A percentile compares a stretch with the other conserved stretches of the same genome.
These are phyloP conservation scores for Pseudognaphalium luteoalbum DNA, from an alignment of 129 eudicot species.

Conservation along the genomic window DNA sequence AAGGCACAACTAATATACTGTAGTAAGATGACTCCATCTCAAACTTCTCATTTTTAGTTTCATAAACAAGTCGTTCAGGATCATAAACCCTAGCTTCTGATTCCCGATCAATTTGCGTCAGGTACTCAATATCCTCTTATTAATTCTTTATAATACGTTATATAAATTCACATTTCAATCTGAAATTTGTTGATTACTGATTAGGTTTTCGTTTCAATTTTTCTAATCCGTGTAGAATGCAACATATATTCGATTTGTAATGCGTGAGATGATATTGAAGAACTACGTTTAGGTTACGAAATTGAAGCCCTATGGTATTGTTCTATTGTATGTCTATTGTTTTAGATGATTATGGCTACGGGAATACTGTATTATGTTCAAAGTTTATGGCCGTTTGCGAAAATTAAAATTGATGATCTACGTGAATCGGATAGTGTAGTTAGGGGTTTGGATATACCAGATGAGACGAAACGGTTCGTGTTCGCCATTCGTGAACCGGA, in stretches of 20 bases:
- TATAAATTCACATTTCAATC: neutral
- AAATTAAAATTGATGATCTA: conserved; percentile 47
- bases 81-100: conserved; percentile 35
- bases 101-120: conserved; percentile 16
- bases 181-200: conserved; percentile 10
- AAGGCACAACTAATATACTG: neutral
- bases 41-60: neutral
- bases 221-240: neutral
- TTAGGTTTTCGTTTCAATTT: conserved; percentile 16
- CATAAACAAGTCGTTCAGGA: neutral
- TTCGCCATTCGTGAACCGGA: conserved; percentile 72
- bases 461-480: conserved; percentile 73
- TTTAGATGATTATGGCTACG: conserved; percentile 10
- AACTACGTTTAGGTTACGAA: neutral
- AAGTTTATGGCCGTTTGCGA: conserved; percentile 66
- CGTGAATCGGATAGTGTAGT: conserved; percentile 63
- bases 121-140: conserved; percentile 6
- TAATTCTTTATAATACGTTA: neutral
- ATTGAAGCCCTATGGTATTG: conserved; percentile 4
- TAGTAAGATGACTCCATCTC: neutral
- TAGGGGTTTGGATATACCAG: conserved; percentile 54
- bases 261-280: neutral
- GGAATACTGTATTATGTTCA: conserved; percentile 44
- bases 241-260: neutral
- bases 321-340: neutral